Base-by-base conservation (phyloP, 1,139 yeast genomes). In the Blastobotrys ciferrii region DNA sequence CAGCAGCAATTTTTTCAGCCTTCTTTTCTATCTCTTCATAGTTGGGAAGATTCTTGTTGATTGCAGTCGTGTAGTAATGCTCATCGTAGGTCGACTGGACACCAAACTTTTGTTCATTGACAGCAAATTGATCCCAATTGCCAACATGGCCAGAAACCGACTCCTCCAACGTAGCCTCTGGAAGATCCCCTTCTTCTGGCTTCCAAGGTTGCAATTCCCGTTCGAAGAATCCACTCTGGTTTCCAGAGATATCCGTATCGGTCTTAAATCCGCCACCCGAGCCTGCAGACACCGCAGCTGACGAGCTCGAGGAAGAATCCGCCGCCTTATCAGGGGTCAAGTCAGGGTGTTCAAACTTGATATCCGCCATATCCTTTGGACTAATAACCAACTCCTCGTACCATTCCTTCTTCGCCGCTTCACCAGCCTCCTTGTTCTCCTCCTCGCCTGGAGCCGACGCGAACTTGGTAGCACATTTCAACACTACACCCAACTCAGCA, bases 61-160 rank as follows among this genome's bases (percentile, higher is more conserved):
- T 83, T 55, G 80, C 79, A 1, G 97, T 91, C 19, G 98, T 94
- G 68, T 92, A 92, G 57, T 85, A 74, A 64, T 84, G 83, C 67
- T 92, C 99, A 66, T 92, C 95, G 66, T 82, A 92, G 14, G 88
- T 79, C 0, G 96, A 82, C 54, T 80, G 84, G 45, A 92, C 85
- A 35, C 97, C 98, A 67, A 92, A 92, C 68, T 86, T 85, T 55
- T 81, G 78, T 66, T 87, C 84, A 67, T 94, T 92, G 14, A 81
- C 95, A 49, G 87, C 86, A 70, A 92, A 92, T 69, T 92, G 99
- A 68, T 92, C 97, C 98, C 98, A 92, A 6, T 53, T 54, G 25
- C 64, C 62, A 4, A 54, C 54, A 35, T 52, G 44, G 42, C 69
- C 66, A 45, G 75, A 80, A 42, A 77, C 84, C 41, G 82, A 70